Base-by-base conservation (phyloP, 768 basidiomycete species). In the Suillus spraguei region DNA sequence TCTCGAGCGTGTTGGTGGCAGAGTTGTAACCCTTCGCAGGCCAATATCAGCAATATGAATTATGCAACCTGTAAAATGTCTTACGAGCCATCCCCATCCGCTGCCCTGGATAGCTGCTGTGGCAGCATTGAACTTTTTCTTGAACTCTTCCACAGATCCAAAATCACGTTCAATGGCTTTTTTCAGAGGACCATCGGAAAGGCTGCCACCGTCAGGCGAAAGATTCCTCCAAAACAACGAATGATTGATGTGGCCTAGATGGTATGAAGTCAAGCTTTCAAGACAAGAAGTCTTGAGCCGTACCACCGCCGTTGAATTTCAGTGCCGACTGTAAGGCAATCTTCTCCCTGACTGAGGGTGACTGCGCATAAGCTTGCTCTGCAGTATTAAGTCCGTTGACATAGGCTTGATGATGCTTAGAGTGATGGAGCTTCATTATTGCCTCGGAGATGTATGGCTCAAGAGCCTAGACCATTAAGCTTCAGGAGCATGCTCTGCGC, bases 161-260 rank as follows among this genome's bases (percentile, higher is more conserved):
- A 98, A 99, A 69, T 92, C 90, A 50, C 84, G 80, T 67, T 88
- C 82, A 67, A 97, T 81, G 10, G 91, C 91, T 50, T 85, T 79
- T 76, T 92, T 91, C 60, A 99, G 81, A 11, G 87, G 81, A 5
- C 91, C 92, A 33, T 81, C 81, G 6, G 72, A 72, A 41, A 94
- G 80, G 69, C 85, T 81, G 10, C 92, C 92, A 46, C 91, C 92
- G 10, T 83, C 85, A 47, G 97, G 97, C 0, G 95, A 91, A 67
- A 99, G 86, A 78, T 97, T 99, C 78, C 90, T 93, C 97, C 97
- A 99, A 84, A 99, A 99, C 39, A 99, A 82, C 16, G 95, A 87
- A 77, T 97, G 95, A 78, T 97, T 97, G 74, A 96, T 94, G 72
- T 96, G 95, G 4, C 94, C 92, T 91, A 62, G 16, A 32, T 33